Conservation (phyloP, 2,329 filamentous ascomycete species). For the Allantophomopsis cytisporea region DNA sequence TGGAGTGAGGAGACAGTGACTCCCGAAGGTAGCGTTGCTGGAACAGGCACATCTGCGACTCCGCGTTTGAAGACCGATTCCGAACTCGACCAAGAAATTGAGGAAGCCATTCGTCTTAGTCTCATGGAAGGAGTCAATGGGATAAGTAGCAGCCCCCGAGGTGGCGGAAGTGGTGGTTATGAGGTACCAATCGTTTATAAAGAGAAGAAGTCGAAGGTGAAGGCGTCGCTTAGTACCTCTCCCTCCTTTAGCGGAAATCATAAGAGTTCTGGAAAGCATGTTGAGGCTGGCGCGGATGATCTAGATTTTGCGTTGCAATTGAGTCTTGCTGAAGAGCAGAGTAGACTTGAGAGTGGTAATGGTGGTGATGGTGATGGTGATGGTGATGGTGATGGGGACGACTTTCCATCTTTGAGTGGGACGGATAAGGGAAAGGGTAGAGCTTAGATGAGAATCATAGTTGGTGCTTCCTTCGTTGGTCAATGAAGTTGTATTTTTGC, state of each 20-base stretch:
- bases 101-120: constrained; percentile 48
- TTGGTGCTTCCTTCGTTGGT: too few relatives aligned
- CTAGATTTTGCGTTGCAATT: constrained; percentile 44
- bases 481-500: too few relatives aligned
- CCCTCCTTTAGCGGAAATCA: constrained; percentile 14
- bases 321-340: constrained; percentile 41
- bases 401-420: constrained; percentile 24
- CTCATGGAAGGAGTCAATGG: constrained; percentile 41
- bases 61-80: constrained; percentile 22
- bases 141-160: constrained; percentile 27
- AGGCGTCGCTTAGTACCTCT: constrained; percentile 21
- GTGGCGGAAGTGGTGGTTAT: constrained; percentile 31
- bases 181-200: constrained; percentile 37
- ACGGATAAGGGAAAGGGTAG: constrained; percentile 28
- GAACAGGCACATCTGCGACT: constrained; percentile 12
- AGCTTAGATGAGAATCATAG: background rate
- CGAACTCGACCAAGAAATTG: constrained; percentile 44
- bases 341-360: constrained; percentile 8
- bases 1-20: constrained; percentile 33
- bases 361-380: constrained; percentile 16
- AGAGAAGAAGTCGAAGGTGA: constrained; percentile 26
- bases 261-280: constrained; percentile 9
- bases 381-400: constrained; percentile 16
- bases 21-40: constrained; percentile 37
- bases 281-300: constrained; percentile 29